Evolutionary conservation across 306 rosid genomes (phyloP).

Genomic region (Inga laurina): DNA sequence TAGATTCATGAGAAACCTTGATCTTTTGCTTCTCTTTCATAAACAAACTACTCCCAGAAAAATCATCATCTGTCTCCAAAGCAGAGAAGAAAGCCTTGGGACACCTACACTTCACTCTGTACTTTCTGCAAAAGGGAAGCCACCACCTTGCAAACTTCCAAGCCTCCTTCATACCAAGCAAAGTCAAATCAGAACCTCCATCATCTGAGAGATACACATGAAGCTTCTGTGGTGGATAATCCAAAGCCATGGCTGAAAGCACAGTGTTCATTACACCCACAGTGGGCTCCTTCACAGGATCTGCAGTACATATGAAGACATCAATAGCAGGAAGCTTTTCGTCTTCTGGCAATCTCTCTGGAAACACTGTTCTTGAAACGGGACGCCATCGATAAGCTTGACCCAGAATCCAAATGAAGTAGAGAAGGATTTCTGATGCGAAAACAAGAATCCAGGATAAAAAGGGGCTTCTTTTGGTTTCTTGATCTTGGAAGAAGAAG

Average conservation of each 20-base stretch:
- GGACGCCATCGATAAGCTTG: conserved; percentile 65
- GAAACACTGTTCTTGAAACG: conserved; percentile 52
- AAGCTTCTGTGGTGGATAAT: conserved; percentile 70
- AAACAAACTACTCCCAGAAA: conserved; percentile 35
- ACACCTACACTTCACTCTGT: conserved; percentile 44
- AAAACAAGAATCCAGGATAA: conserved; percentile 58
- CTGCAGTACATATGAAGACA: conserved; percentile 74
- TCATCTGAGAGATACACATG: conserved; percentile 77
- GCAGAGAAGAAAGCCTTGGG: conserved; percentile 66
- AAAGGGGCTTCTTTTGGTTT: conserved; percentile 23
- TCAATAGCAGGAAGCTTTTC: conserved; percentile 59
- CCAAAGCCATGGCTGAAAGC: conserved; percentile 73
- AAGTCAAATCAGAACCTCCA: conserved; percentile 57
- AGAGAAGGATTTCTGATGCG: conserved; percentile 60
- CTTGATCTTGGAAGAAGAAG: conserved; percentile 44
- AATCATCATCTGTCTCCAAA: conserved; percentile 21
- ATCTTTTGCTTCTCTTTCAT: conserved; percentile 34
- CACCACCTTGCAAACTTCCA: conserved; percentile 60
- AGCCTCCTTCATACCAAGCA: conserved; percentile 51
- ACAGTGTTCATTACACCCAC: conserved; percentile 73
- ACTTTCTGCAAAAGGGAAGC: conserved; percentile 66
- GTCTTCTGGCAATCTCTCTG: conserved; percentile 56
- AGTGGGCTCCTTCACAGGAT: conserved; percentile 70
- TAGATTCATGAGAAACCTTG: conserved; percentile 32
- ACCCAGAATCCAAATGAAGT: conserved; percentile 60